Evolutionary conservation across 2,329 filamentous ascomycete genomes (phyloP).

Genomic region (Curvularia eragrostidis): DNA sequence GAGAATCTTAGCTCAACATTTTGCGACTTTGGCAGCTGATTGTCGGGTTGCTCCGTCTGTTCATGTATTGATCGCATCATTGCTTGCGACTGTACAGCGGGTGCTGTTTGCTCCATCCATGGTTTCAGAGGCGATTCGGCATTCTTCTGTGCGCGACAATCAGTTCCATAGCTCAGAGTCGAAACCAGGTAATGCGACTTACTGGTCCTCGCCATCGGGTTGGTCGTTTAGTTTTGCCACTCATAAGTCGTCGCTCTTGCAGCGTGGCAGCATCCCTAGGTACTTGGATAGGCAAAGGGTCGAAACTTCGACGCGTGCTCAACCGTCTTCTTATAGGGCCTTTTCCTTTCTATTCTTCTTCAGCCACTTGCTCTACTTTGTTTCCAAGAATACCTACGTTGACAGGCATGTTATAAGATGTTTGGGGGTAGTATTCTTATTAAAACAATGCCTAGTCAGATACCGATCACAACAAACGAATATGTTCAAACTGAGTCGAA

Average conservation of each 20-base stretch:
- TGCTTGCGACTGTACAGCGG: conserved; percentile 1
- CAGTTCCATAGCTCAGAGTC: not conserved
- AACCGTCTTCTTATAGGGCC: conserved; percentile 9
- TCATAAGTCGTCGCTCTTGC: conserved; percentile 6
- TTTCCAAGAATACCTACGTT: conserved; percentile 5
- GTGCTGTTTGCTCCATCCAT: not conserved
- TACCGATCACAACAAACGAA: no score
- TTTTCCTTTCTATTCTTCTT: conserved; percentile 8
- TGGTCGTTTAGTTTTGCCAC: conserved; percentile 12
- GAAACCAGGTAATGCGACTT: not conserved
- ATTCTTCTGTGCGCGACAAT: conserved; percentile 2
- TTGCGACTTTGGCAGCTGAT: conserved; percentile 2
- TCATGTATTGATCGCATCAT: not conserved
- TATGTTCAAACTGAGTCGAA: not conserved
- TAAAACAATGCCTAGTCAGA: not conserved
- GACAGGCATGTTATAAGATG: conserved; percentile 9
- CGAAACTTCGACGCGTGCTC: conserved; percentile 3
- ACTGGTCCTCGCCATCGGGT: conserved; percentile 17
- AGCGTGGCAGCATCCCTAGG: not conserved
- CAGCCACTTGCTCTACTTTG: not conserved
- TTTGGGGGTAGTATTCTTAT: not conserved
- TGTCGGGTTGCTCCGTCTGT: not conserved
- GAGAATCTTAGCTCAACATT: conserved; percentile 28
- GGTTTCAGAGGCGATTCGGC: not conserved
- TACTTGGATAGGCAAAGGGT: conserved; percentile 4